These are phyloP conservation scores for Daucus carota DNA, from an alignment of 129 eudicot genomes.

Conservation along the genomic window DNA sequence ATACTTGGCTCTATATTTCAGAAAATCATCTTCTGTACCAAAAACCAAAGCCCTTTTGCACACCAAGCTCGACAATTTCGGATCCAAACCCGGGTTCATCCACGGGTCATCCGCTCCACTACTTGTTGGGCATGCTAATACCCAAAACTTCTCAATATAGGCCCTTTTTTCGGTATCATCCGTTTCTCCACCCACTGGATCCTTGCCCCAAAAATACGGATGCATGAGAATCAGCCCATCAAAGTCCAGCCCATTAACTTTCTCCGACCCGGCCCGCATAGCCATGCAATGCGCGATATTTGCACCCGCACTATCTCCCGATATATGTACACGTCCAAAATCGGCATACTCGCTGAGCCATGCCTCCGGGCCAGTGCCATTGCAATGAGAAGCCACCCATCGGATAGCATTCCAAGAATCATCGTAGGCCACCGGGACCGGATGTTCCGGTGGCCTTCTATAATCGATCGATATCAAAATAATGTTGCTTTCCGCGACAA, in stretches of 20 bases:
- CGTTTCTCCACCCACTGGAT: slow-evolving; percentile 15
- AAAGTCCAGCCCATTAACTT: slow-evolving; percentile 5
- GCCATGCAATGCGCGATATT: slow-evolving; percentile 35
- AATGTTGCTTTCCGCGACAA: slow-evolving; percentile 24
- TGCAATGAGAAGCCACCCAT: slow-evolving; percentile 38
- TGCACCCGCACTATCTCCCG: slow-evolving; percentile 53
- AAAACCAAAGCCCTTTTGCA: slow-evolving; percentile 28
- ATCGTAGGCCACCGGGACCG: slow-evolving; percentile 36
- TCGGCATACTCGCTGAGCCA: slow-evolving; percentile 44
- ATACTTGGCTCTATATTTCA: slow-evolving; percentile 21
- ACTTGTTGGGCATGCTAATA: slow-evolving; percentile 25
- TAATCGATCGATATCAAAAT: slow-evolving; percentile 35
- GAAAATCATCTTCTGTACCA: slow-evolving; percentile 25
- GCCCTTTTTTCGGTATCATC: slow-evolving; percentile 9
- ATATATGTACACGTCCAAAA: slow-evolving; percentile 21
- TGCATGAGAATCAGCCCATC: slow-evolving; percentile 32
- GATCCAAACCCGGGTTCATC: slow-evolving; percentile 33
- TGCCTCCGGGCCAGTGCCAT: slow-evolving; percentile 29
- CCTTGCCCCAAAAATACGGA: slow-evolving; percentile 34
- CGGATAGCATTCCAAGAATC: slow-evolving; percentile 38
- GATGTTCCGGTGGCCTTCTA: slow-evolving; percentile 47
- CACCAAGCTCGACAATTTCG: slow-evolving; percentile 24
- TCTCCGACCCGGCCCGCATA: slow-evolving; percentile 23
- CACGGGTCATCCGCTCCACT: slow-evolving; percentile 32
- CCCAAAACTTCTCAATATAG: not conserved